These are phyloP conservation scores for Blastobotrys terrestris DNA, from an alignment of 805 yeast genomes.

Conservation along the genomic window DNA sequence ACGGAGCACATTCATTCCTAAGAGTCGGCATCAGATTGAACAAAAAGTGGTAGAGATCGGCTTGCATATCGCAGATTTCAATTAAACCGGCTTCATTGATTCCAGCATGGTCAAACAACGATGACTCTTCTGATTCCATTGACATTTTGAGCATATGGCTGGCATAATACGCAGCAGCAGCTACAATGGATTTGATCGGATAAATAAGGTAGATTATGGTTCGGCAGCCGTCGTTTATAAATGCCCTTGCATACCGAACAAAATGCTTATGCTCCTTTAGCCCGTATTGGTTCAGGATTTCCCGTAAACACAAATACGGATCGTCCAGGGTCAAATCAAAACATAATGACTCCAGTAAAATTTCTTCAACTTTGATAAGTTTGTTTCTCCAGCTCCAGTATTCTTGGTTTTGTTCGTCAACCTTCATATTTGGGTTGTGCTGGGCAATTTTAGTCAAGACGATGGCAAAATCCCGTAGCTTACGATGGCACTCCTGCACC, in stretches of 20 bases:
- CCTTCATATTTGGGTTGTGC: conserved; percentile 34
- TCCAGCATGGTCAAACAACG: conserved; percentile 15
- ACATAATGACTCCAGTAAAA: conserved; percentile 39
- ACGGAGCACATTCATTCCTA: not conserved
- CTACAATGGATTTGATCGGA: conserved; percentile 32
- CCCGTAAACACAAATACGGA: conserved; percentile 31
- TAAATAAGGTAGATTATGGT: conserved; percentile 31
- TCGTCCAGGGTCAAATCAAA: conserved; percentile 42
- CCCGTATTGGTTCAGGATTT: conserved; percentile 18
- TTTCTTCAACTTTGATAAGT: conserved; percentile 41
- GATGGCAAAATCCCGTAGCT: conserved; percentile 43
- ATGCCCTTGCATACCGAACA: conserved; percentile 31
- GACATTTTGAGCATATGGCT: conserved; percentile 7
- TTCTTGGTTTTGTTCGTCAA: conserved; percentile 42
- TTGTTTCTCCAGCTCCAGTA: conserved; percentile 48
- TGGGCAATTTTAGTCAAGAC: conserved; percentile 44
- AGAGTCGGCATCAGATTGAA: not conserved
- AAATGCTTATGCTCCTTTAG: conserved; percentile 19
- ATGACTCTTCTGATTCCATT: not conserved
- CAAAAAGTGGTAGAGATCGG: conserved; percentile 18
- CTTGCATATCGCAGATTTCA: conserved; percentile 19
- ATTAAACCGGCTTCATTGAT: conserved; percentile 15
- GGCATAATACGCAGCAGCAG: conserved; percentile 34
- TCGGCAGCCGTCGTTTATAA: conserved; percentile 35
- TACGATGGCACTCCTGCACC: conserved; percentile 46